phyloP scores from a whole-genome alignment of 108 stramenopile genomes.

The Nitzschia sp. region DNA sequence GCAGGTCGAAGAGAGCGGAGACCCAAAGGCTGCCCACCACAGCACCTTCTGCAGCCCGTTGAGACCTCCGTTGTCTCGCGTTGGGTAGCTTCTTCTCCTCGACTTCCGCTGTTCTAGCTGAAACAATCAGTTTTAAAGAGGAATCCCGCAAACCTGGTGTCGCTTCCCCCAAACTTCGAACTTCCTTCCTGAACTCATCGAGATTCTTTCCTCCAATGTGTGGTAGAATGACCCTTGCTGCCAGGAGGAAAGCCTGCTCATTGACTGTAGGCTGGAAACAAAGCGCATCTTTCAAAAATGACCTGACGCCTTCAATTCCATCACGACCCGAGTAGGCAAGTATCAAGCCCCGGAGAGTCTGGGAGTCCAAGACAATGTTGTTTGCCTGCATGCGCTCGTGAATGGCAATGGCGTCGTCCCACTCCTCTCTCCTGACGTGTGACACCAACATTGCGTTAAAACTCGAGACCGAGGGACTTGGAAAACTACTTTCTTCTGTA shows the following conservation, averaged over 20 bases:
- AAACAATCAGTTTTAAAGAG: constrained; percentile 23
- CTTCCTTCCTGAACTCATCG: constrained; percentile 16
- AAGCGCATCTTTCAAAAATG: constrained; percentile 6
- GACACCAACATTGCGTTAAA: constrained; percentile 33
- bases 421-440: constrained; percentile 9
- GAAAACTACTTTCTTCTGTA: not conserved
- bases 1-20: constrained; percentile 1
- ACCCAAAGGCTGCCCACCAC: not conserved
- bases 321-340: constrained; percentile 16
- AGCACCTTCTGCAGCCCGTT: not conserved
- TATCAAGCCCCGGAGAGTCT: constrained; percentile 20
- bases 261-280: constrained; percentile 10
- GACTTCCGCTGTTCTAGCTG: constrained; percentile 33
- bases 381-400: constrained; percentile 22
- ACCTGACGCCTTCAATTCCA: constrained; percentile 6
- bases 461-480: constrained; percentile 14
- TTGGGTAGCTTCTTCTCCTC: not conserved
- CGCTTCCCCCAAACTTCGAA: constrained; percentile 20
- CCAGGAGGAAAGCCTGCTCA: constrained; percentile 17
- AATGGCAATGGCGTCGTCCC: constrained; percentile 27
- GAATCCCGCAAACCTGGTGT: constrained; percentile 10
- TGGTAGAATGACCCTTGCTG: constrained; percentile 16
- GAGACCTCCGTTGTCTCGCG: not conserved
- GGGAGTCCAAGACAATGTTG: constrained; percentile 11
- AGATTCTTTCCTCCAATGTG: not conserved